These are phyloP conservation scores for Elongisporangium prolatum DNA, from an alignment of 352 stramenopile species.

Conservation along the genomic window DNA sequence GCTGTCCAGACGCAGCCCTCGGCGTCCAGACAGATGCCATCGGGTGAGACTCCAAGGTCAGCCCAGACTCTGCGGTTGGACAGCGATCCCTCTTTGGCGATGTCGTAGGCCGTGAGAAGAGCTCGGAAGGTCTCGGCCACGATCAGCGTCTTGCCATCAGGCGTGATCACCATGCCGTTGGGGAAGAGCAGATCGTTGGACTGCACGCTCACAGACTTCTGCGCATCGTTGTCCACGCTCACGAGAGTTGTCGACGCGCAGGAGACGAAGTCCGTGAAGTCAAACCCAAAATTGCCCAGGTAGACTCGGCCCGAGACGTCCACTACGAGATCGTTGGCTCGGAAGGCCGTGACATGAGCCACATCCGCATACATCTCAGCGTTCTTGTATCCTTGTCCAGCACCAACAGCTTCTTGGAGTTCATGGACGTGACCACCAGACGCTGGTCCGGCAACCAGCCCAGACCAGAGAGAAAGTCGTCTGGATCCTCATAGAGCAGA, in stretches of 20 bases:
- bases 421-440: slow-evolving; percentile 54
- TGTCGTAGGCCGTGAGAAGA: slow-evolving; percentile 56
- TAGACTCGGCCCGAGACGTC: slow-evolving; percentile 33
- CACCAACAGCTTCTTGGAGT: slow-evolving; percentile 37
- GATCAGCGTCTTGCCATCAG: slow-evolving; percentile 70
- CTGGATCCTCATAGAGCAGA: slow-evolving; percentile 33
- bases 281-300: slow-evolving; percentile 65
- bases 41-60: slow-evolving; percentile 32
- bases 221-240: slow-evolving; percentile 23
- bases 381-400: slow-evolving; percentile 28
- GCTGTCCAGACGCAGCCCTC: slow-evolving; percentile 65
- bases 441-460: slow-evolving; percentile 60
- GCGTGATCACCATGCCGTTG: slow-evolving; percentile 68
- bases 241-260: slow-evolving; percentile 50
- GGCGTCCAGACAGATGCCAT: slow-evolving; percentile 63
- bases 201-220: slow-evolving; percentile 32
- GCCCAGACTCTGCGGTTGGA: slow-evolving; percentile 52
- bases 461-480: slow-evolving; percentile 51
- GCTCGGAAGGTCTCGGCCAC: slow-evolving; percentile 56
- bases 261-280: slow-evolving; percentile 25
- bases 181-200: slow-evolving; percentile 58
- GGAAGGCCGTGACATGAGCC: slow-evolving; percentile 36
- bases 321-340: slow-evolving; percentile 68
- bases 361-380: slow-evolving; percentile 46
- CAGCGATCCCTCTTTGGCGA: slow-evolving; percentile 38